phyloP scores from a whole-genome alignment of 2,329 filamentous ascomycete genomes.

The Fusarium clavum region DNA sequence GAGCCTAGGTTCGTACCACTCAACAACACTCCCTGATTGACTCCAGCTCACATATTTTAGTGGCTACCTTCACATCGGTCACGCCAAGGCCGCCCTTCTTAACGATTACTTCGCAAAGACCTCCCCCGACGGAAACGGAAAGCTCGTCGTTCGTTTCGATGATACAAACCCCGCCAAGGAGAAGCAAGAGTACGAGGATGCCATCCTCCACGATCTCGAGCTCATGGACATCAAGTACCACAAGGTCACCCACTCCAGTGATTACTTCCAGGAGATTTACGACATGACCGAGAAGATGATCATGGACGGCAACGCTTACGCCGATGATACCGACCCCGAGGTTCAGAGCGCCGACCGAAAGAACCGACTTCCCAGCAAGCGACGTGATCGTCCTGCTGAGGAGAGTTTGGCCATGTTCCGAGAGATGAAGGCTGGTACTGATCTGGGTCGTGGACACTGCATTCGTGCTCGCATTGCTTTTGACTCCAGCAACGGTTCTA shows the following conservation, averaged over 20 bases:
- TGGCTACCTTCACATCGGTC: conserved; percentile 94
- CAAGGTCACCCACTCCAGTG: conserved; percentile 87
- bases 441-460: conserved; percentile 85
- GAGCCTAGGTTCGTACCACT: conserved; percentile 79
- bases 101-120: conserved; percentile 98
- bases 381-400: conserved; percentile 81
- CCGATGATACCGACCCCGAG: conserved; percentile 92
- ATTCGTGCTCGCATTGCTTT: conserved; percentile 94
- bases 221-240: conserved; percentile 94
- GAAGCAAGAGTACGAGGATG: conserved; percentile 95
- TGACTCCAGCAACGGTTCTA: conserved; percentile 93
- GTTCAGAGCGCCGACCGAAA: conserved; percentile 87
- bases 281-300: conserved; percentile 87
- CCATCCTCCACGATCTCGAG: conserved; percentile 90
- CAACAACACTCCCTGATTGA: conserved; percentile 17
- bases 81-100: conserved; percentile 91
- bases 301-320: conserved; percentile 88
- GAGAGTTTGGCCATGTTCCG: conserved; percentile 89
- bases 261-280: conserved; percentile 95
- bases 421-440: conserved; percentile 89
- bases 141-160: conserved; percentile 90
- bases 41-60: conserved; percentile 40
- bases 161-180: conserved; percentile 98
- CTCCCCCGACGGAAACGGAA: conserved; percentile 91
- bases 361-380: conserved; percentile 83